Evolutionary conservation across 306 rosid genomes (phyloP).

Genomic region (barrel medic (Medicago truncatula)): DNA sequence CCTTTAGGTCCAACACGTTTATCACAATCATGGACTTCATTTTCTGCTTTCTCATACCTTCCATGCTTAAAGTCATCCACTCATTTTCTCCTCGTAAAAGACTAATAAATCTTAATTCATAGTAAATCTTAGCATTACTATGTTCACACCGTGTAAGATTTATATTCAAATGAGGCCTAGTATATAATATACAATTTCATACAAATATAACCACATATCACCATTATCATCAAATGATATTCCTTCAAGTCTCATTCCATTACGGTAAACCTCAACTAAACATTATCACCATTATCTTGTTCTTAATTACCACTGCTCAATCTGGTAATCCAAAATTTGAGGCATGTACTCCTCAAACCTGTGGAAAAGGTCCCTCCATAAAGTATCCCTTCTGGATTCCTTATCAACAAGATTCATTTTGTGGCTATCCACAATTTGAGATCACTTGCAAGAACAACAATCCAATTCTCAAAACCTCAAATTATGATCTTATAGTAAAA

Average conservation of each 20-base stretch:
- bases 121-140: background rate
- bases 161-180: background rate
- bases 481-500: conserved; percentile 52
- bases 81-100: background rate
- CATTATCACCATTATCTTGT: conserved; percentile 33
- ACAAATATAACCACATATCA: background rate
- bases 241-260: conserved; percentile 41
- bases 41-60: conserved; percentile 31
- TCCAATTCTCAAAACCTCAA: conserved; percentile 59
- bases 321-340: conserved; percentile 49
- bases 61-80: conserved; percentile 21
- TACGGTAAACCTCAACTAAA: conserved; percentile 38
- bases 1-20: conserved; percentile 44
- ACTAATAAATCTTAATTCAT: background rate
- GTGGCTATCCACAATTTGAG: conserved; percentile 64
- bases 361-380: conserved; percentile 61
- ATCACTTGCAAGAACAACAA: conserved; percentile 50
- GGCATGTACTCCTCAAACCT: conserved; percentile 58
- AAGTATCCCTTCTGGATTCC: conserved; percentile 76
- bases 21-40: conserved; percentile 39
- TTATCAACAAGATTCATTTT: conserved; percentile 50
- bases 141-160: background rate
- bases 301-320: conserved; percentile 29
- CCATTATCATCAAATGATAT: conserved; percentile 38
- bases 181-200: background rate